A percentile compares a stretch with the other conserved stretches of the same genome.
Evolutionary conservation across 805 yeast genomes (phyloP).

Genomic region (Clavispora vitiphila): DNA sequence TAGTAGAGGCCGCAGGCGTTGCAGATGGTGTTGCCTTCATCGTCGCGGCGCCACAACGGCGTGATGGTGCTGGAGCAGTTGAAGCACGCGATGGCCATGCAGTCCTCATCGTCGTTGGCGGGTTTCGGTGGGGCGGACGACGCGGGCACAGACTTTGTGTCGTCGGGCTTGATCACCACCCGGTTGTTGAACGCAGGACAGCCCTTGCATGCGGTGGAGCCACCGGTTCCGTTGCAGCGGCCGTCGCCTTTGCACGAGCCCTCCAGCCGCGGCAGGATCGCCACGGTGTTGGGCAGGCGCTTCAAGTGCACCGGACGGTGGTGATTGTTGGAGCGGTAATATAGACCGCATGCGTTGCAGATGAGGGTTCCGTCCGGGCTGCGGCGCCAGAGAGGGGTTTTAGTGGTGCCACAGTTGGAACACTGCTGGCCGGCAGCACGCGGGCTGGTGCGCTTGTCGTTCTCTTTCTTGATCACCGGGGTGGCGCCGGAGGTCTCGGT

Average conservation of each 20-base stretch:
- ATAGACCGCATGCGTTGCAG: slow-evolving; percentile 59
- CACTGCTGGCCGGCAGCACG: slow-evolving; percentile 20
- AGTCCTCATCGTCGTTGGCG: slow-evolving; percentile 25
- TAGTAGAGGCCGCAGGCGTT: slow-evolving; percentile 84
- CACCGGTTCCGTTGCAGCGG: slow-evolving; percentile 84
- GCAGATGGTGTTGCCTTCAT: slow-evolving; percentile 76
- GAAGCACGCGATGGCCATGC: slow-evolving; percentile 68
- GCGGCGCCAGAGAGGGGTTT: slow-evolving; percentile 57
- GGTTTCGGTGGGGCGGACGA: slow-evolving; percentile 4
- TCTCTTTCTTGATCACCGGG: not conserved
- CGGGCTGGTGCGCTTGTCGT: not conserved
- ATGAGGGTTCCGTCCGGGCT: slow-evolving; percentile 52
- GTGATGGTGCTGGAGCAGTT: slow-evolving; percentile 84
- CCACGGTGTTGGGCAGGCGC: slow-evolving; percentile 48
- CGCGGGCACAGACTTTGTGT: slow-evolving; percentile 1
- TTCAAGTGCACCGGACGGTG: slow-evolving; percentile 64
- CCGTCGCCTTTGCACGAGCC: slow-evolving; percentile 76
- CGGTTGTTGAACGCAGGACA: slow-evolving; percentile 83
- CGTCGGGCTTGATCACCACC: slow-evolving; percentile 31
- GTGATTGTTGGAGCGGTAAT: slow-evolving; percentile 54
- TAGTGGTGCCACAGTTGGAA: slow-evolving; percentile 51
- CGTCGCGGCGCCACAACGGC: slow-evolving; percentile 84
- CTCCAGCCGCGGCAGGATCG: slow-evolving; percentile 33
- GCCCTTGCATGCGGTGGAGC: slow-evolving; percentile 70
- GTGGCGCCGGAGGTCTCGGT: too few relatives aligned